These are phyloP conservation scores for Peronospora farinosa DNA, from an alignment of 352 stramenopile species.

Conservation along the genomic window DNA sequence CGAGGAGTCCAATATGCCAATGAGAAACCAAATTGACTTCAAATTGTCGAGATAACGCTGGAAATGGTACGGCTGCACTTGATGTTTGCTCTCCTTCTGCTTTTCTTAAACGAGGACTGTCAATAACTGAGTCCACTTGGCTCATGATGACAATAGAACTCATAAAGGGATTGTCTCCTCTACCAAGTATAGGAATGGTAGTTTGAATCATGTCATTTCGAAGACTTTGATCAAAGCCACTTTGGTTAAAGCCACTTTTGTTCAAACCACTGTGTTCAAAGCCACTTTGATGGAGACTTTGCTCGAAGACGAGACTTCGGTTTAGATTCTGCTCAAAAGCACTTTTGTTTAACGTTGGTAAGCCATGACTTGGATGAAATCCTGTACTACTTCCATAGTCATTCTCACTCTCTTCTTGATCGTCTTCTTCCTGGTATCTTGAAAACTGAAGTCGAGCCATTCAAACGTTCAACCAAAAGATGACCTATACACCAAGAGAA, in stretches of 20 bases:
- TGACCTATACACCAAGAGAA: neutral
- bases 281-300: conserved; percentile 6
- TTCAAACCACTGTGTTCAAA: conserved; percentile 19
- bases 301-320: conserved; percentile 10
- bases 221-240: conserved; percentile 16
- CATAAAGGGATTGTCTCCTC: conserved; percentile 22
- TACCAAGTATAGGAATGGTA: conserved; percentile 21
- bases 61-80: conserved; percentile 12
- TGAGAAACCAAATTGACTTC: conserved; percentile 24
- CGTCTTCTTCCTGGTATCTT: conserved; percentile 20
- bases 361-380: conserved; percentile 19
- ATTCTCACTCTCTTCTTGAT: conserved; percentile 11
- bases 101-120: conserved; percentile 17
- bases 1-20: conserved; percentile 28
- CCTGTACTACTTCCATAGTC: conserved; percentile 14
- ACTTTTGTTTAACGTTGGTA: conserved; percentile 14
- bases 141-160: conserved; percentile 35
- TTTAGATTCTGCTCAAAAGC: conserved; percentile 18
- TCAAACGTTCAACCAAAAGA: conserved; percentile 6
- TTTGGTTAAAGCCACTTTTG: conserved; percentile 10
- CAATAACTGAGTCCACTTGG: conserved; percentile 15
- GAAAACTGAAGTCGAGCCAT: conserved; percentile 26
- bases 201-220: conserved; percentile 25
- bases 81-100: conserved; percentile 3
- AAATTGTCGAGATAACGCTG: conserved; percentile 23